A percentile compares a stretch with the other conserved stretches of the same genome.
Evolutionary conservation across 2,329 filamentous ascomycete genomes (phyloP).

Genomic region (Monilinia fructigena): DNA sequence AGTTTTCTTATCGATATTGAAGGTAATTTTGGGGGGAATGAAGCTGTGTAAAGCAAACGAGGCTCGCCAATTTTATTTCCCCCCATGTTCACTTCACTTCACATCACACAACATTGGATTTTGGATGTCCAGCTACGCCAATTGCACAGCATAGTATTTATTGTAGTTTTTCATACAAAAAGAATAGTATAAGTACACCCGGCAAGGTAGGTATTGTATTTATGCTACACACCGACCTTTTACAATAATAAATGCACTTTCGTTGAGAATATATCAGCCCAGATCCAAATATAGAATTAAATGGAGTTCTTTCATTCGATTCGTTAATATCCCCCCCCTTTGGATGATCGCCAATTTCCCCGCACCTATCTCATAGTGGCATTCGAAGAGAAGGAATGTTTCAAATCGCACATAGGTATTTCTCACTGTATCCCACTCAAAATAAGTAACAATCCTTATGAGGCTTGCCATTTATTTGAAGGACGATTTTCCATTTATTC

Average conservation of each 20-base stretch:
- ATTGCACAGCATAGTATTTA: neutral
- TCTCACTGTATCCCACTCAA: neutral
- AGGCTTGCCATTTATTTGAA: too few species aligned
- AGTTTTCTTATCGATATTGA: neutral
- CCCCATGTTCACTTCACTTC: neutral
- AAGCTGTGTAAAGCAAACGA: constrained; percentile 5
- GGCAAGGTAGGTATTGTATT: too few species aligned
- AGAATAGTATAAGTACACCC: neutral
- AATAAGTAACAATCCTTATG: too few species aligned
- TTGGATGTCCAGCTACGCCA: neutral
- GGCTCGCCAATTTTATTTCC: constrained; percentile 16
- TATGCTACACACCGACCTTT: too few species aligned
- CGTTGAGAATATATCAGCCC: neutral
- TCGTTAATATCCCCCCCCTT: neutral
- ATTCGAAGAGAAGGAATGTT: neutral
- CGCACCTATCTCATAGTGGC: neutral
- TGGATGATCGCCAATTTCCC: constrained; percentile 17
- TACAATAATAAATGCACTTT: too few species aligned
- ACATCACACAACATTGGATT: constrained; percentile 8
- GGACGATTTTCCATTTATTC: too few species aligned
- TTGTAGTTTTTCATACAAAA: neutral
- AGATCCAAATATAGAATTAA: neutral
- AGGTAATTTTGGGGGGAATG: neutral
- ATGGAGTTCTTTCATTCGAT: constrained; percentile 1
- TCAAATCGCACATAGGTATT: neutral